Evolutionary conservation across 345 rosid species (phyloP).

Genomic region (Conringia planisiliqua): DNA sequence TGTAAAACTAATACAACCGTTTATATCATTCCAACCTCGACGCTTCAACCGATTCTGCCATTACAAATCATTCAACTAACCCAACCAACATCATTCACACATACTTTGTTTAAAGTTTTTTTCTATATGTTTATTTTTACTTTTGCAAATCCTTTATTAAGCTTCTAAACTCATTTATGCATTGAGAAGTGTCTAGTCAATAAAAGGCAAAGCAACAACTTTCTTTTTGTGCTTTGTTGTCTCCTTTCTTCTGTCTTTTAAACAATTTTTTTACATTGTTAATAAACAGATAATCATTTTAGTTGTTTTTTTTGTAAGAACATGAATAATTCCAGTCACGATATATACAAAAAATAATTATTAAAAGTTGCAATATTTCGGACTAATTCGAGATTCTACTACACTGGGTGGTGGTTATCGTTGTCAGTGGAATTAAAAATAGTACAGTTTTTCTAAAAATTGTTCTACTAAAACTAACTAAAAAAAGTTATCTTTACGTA

Average conservation of each 20-base stretch:
- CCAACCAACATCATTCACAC: slow-evolving; percentile 11
- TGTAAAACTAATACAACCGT: slow-evolving; percentile 29
- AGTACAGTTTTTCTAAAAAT: not conserved
- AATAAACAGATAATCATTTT: not conserved
- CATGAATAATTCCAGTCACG: not conserved
- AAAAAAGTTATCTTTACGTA: slow-evolving; percentile 23
- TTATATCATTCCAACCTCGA: slow-evolving; percentile 25
- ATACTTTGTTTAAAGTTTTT: not conserved
- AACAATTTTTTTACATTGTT: not conserved
- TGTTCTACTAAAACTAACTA: slow-evolving; percentile 18
- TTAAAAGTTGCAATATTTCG: not conserved
- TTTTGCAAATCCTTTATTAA: not conserved
- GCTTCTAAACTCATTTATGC: not conserved
- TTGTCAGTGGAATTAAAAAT: slow-evolving; percentile 17
- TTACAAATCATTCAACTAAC: slow-evolving; percentile 25
- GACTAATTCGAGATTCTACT: slow-evolving; percentile 5
- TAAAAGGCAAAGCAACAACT: slow-evolving; percentile 20
- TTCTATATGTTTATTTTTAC: not conserved
- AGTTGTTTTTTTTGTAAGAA: not conserved
- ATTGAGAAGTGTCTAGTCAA: slow-evolving; percentile 18
- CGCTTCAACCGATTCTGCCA: slow-evolving; percentile 30
- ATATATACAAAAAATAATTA: not conserved
- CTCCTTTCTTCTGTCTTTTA: slow-evolving; percentile 10
- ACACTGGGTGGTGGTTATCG: slow-evolving; percentile 24
- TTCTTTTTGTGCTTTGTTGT: slow-evolving; percentile 22